Percentiles rank a stretch among this genome's conserved stretches.
Conservation (phyloP, 208 protist genomes). For the Ichthyophonus hoferi region DNA sequence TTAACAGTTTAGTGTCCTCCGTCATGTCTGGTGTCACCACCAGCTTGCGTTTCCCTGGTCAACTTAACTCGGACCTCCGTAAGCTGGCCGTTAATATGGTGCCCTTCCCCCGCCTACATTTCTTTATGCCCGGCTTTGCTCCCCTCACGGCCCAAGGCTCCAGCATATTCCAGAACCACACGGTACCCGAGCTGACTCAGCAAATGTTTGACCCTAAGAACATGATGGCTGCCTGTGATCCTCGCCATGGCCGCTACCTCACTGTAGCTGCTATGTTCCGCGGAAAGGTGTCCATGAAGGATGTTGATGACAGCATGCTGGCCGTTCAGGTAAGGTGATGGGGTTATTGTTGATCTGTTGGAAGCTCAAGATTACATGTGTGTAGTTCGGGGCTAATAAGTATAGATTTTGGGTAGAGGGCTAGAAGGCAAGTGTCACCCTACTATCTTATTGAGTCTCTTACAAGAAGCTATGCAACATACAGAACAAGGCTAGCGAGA, state of each 20-base stretch:
- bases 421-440: no score
- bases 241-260: slow-evolving; percentile 74
- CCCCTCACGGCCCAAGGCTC: slow-evolving; percentile 77
- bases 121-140: slow-evolving; percentile 93
- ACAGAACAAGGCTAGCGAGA: slow-evolving; percentile 56
- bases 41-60: slow-evolving; percentile 91
- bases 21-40: slow-evolving; percentile 90
- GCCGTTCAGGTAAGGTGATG: no score
- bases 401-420: no score
- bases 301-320: slow-evolving; percentile 90
- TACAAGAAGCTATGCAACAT: no score
- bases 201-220: slow-evolving; percentile 96
- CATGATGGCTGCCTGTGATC: slow-evolving; percentile 92
- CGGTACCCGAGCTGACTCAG: slow-evolving; percentile 85
- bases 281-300: slow-evolving; percentile 86
- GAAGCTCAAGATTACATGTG: no score
- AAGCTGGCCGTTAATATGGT: slow-evolving; percentile 94
- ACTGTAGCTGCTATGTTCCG: slow-evolving; percentile 69
- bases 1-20: slow-evolving; percentile 88
- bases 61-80: slow-evolving; percentile 81
- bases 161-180: slow-evolving; percentile 75
- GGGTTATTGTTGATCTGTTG: no score
- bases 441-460: no score
- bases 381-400: no score
- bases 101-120: slow-evolving; percentile 95